These are phyloP conservation scores for Colletotrichum sp. DNA, from an alignment of 2,329 filamentous ascomycete species.

Conservation along the genomic window DNA sequence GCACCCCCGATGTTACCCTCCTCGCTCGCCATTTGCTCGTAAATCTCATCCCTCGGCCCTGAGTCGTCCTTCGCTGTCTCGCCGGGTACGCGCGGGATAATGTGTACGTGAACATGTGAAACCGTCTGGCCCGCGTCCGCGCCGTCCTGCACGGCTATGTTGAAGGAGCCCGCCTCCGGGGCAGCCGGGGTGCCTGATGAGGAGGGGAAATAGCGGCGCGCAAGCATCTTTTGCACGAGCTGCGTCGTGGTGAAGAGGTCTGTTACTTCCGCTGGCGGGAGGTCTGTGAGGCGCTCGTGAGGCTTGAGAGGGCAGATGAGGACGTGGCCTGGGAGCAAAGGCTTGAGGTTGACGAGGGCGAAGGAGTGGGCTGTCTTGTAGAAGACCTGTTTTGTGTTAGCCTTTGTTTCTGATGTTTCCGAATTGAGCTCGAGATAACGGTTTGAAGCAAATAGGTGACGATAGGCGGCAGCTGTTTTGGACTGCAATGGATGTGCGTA, in stretches of 20 bases:
- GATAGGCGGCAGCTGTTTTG: background rate
- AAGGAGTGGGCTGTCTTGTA: slow-evolving; percentile 80
- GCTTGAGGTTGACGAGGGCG: slow-evolving; percentile 94
- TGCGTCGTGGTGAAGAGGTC: slow-evolving; percentile 92
- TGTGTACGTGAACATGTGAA: slow-evolving; percentile 89
- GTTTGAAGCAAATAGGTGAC: background rate
- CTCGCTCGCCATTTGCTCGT: slow-evolving; percentile 82
- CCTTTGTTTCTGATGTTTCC: rapidly evolving
- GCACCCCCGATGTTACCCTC: slow-evolving; percentile 82
- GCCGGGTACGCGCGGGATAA: slow-evolving; percentile 75
- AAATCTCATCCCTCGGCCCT: slow-evolving; percentile 73
- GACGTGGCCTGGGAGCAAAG: slow-evolving; percentile 90
- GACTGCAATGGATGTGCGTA: background rate
- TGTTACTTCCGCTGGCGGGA: slow-evolving; percentile 71
- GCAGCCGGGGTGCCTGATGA: slow-evolving; percentile 50
- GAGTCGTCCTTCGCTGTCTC: slow-evolving; percentile 48
- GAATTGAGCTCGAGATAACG: rapidly evolving
- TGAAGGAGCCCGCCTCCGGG: slow-evolving; percentile 74
- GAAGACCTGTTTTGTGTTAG: slow-evolving; percentile 71
- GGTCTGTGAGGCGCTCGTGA: slow-evolving; percentile 77
- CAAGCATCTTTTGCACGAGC: slow-evolving; percentile 78
- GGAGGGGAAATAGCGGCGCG: slow-evolving; percentile 54
- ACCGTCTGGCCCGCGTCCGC: slow-evolving; percentile 91
- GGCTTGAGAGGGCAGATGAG: slow-evolving; percentile 79
- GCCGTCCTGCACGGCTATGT: slow-evolving; percentile 95